These are phyloP conservation scores for Hypoxylon fragiforme DNA, from an alignment of 495 filamentous ascomycete species.

Conservation along the genomic window DNA sequence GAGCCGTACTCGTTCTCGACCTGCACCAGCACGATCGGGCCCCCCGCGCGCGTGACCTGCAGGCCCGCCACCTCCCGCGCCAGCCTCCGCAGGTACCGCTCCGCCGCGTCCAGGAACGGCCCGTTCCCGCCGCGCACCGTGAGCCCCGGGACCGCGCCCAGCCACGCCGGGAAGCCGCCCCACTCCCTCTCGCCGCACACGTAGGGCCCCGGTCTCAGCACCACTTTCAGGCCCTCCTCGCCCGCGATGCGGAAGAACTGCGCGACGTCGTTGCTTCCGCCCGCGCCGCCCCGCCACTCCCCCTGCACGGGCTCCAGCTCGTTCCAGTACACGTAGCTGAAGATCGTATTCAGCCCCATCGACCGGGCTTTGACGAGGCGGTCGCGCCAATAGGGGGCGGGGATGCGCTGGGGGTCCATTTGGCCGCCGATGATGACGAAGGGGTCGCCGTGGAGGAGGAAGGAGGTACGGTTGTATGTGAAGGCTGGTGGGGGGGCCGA, in stretches of 20 bases:
- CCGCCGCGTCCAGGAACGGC: conserved; percentile 43
- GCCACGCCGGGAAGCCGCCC: conserved; percentile 54
- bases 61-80: conserved; percentile 45
- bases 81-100: conserved; percentile 42
- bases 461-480: conserved; percentile 39
- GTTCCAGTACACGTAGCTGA: conserved; percentile 55
- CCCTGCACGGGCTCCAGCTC: conserved; percentile 44
- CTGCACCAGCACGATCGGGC: conserved; percentile 53
- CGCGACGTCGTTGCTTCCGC: conserved; percentile 45
- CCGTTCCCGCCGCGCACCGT: conserved; percentile 43
- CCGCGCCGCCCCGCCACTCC: conserved; percentile 32
- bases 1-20: conserved; percentile 57
- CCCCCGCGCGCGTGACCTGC: conserved; percentile 40
- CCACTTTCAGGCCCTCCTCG: conserved; percentile 46
- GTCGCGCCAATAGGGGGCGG: conserved; percentile 46
- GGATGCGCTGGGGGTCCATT: conserved; percentile 55
- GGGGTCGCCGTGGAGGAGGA: conserved; percentile 47
- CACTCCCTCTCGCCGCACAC: conserved; percentile 55
- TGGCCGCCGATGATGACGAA: conserved; percentile 53
- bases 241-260: conserved; percentile 47
- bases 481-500: conserved; percentile 30
- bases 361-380: conserved; percentile 45
- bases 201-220: conserved; percentile 51
- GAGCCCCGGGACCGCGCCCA: conserved; percentile 44
- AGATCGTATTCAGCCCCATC: conserved; percentile 54